A percentile compares a stretch with the other conserved stretches of the same genome.
Conservation (phyloP, 208 protist species). For the Leishmania aethiopica region DNA sequence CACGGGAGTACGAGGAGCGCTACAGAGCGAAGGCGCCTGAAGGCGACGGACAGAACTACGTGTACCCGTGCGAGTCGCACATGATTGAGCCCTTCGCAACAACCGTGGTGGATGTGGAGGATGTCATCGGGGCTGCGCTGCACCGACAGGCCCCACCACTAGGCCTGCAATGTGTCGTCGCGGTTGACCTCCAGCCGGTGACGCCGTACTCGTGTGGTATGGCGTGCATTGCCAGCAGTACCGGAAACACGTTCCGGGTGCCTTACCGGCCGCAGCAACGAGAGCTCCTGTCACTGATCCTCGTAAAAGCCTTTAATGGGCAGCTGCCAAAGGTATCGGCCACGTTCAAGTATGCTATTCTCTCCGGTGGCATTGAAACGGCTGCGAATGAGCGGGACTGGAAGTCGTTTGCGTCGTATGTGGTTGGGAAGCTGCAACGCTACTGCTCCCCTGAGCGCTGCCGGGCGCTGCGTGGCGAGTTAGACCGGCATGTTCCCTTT, state of each 20-base stretch:
- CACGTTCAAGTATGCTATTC: slow-evolving; percentile 69
- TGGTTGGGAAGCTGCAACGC: slow-evolving; percentile 67
- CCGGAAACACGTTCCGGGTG: slow-evolving; percentile 72
- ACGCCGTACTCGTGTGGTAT: slow-evolving; percentile 66
- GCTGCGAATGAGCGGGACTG: slow-evolving; percentile 73
- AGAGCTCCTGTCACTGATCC: slow-evolving; percentile 49
- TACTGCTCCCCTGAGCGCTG: slow-evolving; percentile 40
- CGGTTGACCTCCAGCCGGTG: slow-evolving; percentile 80
- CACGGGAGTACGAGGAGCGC: slow-evolving; percentile 64
- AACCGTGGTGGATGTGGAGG: slow-evolving; percentile 63
- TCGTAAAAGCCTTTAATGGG: slow-evolving; percentile 80
- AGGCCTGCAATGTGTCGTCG: slow-evolving; percentile 78
- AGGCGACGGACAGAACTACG: slow-evolving; percentile 42
- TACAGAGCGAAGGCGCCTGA: slow-evolving; percentile 43
- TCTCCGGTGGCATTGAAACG: slow-evolving; percentile 83
- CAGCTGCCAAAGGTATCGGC: slow-evolving; percentile 61
- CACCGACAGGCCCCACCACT: slow-evolving; percentile 51
- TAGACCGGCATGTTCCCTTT: slow-evolving; percentile 83
- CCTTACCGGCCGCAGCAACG: slow-evolving; percentile 80
- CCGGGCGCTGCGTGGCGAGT: slow-evolving; percentile 40
- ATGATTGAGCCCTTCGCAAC: slow-evolving; percentile 76
- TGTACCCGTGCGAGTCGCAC: slow-evolving; percentile 64
- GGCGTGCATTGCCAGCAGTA: slow-evolving; percentile 82
- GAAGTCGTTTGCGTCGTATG: slow-evolving; percentile 84
- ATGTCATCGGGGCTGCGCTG: slow-evolving; percentile 64